Conservation (phyloP, 768 basidiomycete genomes). For the Melanogaster broomeanus region DNA sequence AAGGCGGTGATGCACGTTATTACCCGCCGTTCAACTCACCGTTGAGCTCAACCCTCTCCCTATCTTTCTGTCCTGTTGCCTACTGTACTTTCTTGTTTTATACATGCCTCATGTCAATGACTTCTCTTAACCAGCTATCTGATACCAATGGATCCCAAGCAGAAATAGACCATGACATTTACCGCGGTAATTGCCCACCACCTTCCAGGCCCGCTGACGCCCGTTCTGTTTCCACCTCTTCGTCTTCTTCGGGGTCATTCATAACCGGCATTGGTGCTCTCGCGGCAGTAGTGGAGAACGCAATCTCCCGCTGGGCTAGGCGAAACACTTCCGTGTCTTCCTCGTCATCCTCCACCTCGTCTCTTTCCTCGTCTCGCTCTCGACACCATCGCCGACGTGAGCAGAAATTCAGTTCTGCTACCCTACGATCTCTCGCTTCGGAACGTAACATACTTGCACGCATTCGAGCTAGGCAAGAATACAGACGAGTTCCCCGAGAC, state of each 20-base stretch:
- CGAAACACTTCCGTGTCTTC: constrained; percentile 46
- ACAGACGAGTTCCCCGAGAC: constrained; percentile 57
- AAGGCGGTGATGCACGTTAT: too few relatives aligned
- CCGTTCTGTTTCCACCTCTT: constrained; percentile 30
- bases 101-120: not conserved
- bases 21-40: not conserved
- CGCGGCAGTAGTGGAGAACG: constrained; percentile 65
- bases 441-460: constrained; percentile 63
- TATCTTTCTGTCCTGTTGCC: not conserved
- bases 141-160: constrained; percentile 14
- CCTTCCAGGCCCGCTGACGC: constrained; percentile 27
- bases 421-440: constrained; percentile 52
- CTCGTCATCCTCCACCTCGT: constrained; percentile 45
- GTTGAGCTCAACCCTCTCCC: not conserved
- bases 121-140: not conserved
- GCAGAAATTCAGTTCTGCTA: constrained; percentile 49
- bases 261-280: constrained; percentile 47
- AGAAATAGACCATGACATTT: constrained; percentile 52
- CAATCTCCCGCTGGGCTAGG: constrained; percentile 73
- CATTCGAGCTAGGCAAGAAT: constrained; percentile 61
- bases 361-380: constrained; percentile 41
- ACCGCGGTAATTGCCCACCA: constrained; percentile 52
- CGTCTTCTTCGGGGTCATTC: constrained; percentile 38
- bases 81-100: not conserved
- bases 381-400: constrained; percentile 44